Percentiles rank a stretch among this genome's conserved stretches.
These are phyloP conservation scores for Boletus reticuloceps DNA, from an alignment of 768 basidiomycete species.

Conservation along the genomic window DNA sequence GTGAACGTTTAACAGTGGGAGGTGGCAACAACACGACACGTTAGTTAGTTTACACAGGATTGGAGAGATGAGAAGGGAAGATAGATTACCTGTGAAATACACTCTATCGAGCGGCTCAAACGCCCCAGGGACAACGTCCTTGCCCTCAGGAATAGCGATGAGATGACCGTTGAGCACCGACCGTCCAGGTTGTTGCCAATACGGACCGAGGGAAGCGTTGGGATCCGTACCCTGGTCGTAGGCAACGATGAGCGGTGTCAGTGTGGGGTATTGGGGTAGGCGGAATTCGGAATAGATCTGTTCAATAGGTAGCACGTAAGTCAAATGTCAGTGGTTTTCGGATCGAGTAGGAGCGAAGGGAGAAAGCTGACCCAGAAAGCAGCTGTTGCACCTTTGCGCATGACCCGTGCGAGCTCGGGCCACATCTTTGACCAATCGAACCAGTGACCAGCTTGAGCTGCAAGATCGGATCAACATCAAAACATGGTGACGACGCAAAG, in stretches of 20 bases:
- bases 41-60: too few species aligned
- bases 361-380: conserved; percentile 64
- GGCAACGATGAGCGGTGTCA: conserved; percentile 3
- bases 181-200: conserved; percentile 9
- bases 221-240: conserved; percentile 1
- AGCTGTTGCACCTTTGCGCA: conserved; percentile 60
- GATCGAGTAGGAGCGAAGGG: too few species aligned
- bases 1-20: too few species aligned
- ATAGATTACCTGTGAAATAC: conserved; percentile 52
- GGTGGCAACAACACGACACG: too few species aligned
- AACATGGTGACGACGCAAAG: too few species aligned
- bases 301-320: too few species aligned
- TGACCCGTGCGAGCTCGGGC: conserved; percentile 60
- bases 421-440: conserved; percentile 73
- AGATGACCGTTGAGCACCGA: background rate
- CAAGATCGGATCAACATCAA: too few species aligned
- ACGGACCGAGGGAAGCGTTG: background rate
- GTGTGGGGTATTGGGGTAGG: background rate
- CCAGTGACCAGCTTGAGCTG: conserved; percentile 82
- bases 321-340: too few species aligned
- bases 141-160: background rate
- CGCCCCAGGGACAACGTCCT: background rate
- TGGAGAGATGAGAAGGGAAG: too few species aligned
- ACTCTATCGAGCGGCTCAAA: conserved; percentile 47
- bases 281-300: conserved; percentile 10